Percentiles rank a stretch among this genome's conserved stretches.
Evolutionary conservation across 2,329 filamentous ascomycete species (phyloP).

Genomic region (Verticillium dahliae): DNA sequence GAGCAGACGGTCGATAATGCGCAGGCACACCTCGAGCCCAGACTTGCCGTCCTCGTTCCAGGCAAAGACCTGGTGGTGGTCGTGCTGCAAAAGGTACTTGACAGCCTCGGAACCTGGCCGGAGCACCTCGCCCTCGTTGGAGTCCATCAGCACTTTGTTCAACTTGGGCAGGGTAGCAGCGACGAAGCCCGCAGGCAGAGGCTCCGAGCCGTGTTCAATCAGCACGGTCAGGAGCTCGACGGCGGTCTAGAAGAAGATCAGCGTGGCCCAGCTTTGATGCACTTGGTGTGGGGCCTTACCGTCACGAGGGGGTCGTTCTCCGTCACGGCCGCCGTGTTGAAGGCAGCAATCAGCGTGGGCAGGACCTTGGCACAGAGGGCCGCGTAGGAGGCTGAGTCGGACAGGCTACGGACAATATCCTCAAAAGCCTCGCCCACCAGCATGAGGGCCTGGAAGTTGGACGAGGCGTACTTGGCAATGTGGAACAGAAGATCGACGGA

Average conservation of each 20-base stretch:
- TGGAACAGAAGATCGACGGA: conserved; percentile 82
- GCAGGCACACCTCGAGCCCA: conserved; percentile 80
- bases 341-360: conserved; percentile 80
- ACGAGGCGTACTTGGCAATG: conserved; percentile 79
- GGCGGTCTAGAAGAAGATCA: conserved; percentile 49
- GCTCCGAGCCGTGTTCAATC: conserved; percentile 74
- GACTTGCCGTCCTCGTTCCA: conserved; percentile 80
- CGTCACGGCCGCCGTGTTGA: conserved; percentile 81
- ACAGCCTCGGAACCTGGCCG: conserved; percentile 80
- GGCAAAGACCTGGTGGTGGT: conserved; percentile 80
- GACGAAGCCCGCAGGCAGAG: conserved; percentile 81
- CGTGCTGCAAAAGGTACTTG: conserved; percentile 84
- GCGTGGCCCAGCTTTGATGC: not conserved
- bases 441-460: conserved; percentile 85
- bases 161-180: conserved; percentile 82
- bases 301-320: conserved; percentile 80
- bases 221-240: conserved; percentile 78
- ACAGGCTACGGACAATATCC: conserved; percentile 67
- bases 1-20: conserved; percentile 87
- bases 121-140: conserved; percentile 80
- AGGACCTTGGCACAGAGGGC: conserved; percentile 79
- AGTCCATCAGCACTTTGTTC: conserved; percentile 72
- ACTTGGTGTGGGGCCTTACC: conserved; percentile 29
- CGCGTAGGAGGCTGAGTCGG: conserved; percentile 64
- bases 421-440: conserved; percentile 88